Conservation (phyloP, 2,329 filamentous ascomycete species). For the Zymoseptoria tritici region DNA sequence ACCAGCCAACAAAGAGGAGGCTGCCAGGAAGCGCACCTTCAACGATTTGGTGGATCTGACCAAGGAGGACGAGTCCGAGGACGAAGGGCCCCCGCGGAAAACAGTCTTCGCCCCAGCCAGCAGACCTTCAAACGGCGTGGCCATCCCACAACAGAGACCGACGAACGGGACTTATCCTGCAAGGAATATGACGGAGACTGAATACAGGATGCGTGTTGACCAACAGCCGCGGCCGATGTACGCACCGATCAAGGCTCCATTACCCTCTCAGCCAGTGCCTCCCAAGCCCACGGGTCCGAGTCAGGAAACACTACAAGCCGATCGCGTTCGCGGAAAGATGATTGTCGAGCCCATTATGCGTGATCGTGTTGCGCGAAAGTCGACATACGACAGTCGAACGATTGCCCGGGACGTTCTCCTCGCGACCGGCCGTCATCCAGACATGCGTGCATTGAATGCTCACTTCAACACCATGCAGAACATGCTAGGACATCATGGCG, state of each 20-base stretch:
- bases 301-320: conserved; percentile 22
- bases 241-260: neutral
- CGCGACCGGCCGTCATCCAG: conserved; percentile 54
- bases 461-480: conserved; percentile 43
- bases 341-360: conserved; percentile 41
- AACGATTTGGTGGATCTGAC: conserved; percentile 49
- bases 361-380: conserved; percentile 41
- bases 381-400: conserved; percentile 52
- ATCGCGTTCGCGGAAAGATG: conserved; percentile 28
- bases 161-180: neutral
- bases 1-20: conserved; percentile 46
- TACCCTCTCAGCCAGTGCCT: conserved; percentile 3
- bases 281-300: conserved; percentile 21
- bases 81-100: conserved; percentile 38
- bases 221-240: neutral
- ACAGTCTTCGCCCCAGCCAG: conserved; percentile 15
- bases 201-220: neutral
- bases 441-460: conserved; percentile 50
- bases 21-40: conserved; percentile 49
- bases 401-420: conserved; percentile 59
- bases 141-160: neutral
- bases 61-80: conserved; percentile 32
- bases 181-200: too few relatives aligned
- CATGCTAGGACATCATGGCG: conserved; percentile 32
- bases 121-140: neutral